phyloP scores from a whole-genome alignment of 805 yeast genomes.

The Starmerella khaoyaiensis region DNA sequence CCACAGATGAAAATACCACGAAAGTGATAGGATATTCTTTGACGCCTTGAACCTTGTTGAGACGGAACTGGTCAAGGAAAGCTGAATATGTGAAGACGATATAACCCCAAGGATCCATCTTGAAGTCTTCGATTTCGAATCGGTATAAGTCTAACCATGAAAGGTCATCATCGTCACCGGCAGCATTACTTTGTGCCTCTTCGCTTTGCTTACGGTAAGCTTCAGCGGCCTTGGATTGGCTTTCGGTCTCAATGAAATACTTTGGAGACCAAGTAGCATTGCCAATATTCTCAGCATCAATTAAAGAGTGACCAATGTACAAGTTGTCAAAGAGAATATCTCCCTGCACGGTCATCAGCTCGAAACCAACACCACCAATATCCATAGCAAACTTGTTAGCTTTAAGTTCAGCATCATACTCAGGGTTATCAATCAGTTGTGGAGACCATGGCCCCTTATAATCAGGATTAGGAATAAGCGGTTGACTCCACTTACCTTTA shows the following conservation, averaged over 20 bases:
- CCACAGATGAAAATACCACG: conserved; percentile 24
- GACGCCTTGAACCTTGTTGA: conserved; percentile 26
- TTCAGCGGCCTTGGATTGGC: conserved; percentile 20
- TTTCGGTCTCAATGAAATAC: conserved; percentile 25
- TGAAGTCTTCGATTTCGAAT: conserved; percentile 23
- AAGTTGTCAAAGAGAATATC: conserved; percentile 69
- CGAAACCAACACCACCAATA: conserved; percentile 75
- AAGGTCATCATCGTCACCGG: conserved; percentile 12
- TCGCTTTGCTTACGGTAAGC: conserved; percentile 15
- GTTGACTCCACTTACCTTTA: conserved; percentile 69
- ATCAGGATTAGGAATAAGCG: conserved; percentile 55
- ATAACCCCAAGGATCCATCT: conserved; percentile 28
- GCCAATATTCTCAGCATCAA: conserved; percentile 74
- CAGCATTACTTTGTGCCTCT: conserved; percentile 14
- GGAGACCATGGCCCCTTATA: conserved; percentile 75
- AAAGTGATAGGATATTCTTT: conserved; percentile 29
- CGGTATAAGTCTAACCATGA: conserved; percentile 8
- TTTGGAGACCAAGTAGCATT: conserved; percentile 50
- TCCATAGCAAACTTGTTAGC: conserved; percentile 48
- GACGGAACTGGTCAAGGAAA: conserved; percentile 25
- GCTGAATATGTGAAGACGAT: conserved; percentile 21
- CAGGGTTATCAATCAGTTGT: conserved; percentile 52
- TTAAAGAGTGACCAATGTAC: conserved; percentile 71
- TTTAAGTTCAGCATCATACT: conserved; percentile 35
- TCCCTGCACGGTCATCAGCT: conserved; percentile 74